A percentile compares a stretch with the other conserved stretches of the same genome.
These are phyloP conservation scores for Avena atlantica DNA, from an alignment of 176 grass and related monocot species.

Conservation along the genomic window DNA sequence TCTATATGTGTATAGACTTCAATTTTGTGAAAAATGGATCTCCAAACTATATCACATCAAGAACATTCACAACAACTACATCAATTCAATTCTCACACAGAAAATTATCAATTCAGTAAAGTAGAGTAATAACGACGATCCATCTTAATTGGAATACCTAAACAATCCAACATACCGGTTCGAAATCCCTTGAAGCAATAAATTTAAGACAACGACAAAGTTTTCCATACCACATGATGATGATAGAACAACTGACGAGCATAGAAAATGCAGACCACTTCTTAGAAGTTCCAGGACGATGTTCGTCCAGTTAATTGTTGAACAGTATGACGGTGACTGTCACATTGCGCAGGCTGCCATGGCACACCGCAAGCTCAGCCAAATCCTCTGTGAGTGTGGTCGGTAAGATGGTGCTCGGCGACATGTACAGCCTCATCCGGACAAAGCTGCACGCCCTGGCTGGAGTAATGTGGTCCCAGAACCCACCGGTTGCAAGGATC, in stretches of 20 bases:
- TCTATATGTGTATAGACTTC: not conserved
- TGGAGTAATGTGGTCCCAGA: slow-evolving; percentile 33
- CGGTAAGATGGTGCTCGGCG: too few species aligned
- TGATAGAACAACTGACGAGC: not conserved
- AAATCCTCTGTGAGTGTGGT: slow-evolving; percentile 1
- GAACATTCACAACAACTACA: not conserved
- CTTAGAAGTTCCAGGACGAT: not conserved
- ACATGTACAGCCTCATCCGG: not conserved
- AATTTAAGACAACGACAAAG: not conserved
- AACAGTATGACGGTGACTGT: slow-evolving; percentile 6
- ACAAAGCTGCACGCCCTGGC: not conserved
- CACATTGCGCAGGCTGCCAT: slow-evolving; percentile 15
- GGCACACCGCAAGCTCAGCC: not conserved
- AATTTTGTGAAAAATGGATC: not conserved
- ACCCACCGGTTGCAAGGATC: slow-evolving; percentile 5
- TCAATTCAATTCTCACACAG: not conserved
- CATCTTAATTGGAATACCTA: not conserved
- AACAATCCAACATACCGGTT: not conserved
- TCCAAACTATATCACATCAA: not conserved
- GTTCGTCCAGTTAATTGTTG: not conserved
- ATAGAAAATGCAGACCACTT: not conserved
- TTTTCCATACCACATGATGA: slow-evolving; percentile 5
- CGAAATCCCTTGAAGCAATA: not conserved
- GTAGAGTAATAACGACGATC: not conserved
- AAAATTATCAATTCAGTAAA: not conserved